Evolutionary conservation across 2,329 filamentous ascomycete species (phyloP), one percentile per base, ranked within the genome.

Genomic region (Parastagonospora nodorum): DNA sequence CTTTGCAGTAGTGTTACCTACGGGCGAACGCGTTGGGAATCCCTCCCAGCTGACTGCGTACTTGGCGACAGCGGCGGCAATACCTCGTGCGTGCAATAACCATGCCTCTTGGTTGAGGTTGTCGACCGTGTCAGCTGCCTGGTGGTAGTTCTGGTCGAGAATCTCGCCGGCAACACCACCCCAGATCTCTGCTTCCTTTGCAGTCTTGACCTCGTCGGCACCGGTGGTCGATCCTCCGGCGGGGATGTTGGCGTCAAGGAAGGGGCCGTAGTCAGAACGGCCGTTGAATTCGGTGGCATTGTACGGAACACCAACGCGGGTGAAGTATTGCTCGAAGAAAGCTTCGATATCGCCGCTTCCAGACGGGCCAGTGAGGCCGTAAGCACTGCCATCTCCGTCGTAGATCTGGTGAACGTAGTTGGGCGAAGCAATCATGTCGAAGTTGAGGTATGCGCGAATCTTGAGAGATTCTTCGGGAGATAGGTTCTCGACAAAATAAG

Each of bases 261-360:
- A 92, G 1, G 84, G 87, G 43, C 86, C 88, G 63, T 94, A 93
- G 73, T 94, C 90, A 56, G 86, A 90, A 51, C 89, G 86, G 6
- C 89, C 89, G 61, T 91, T 87, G 59, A 94, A 93, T 2, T 84
- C 83, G 28, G 89, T 89, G 50, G 88, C 84, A 0, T 84, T 88
- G 68, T 86, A 66, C 50, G 67, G 66, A 6, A 67, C 54, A 2
- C 63, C 60, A 8, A 66, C 61, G 45, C 66, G 67, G 37, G 67
- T 57, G 36, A 71, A 71, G 53, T 68, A 71, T 42, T 64, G 55
- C 9, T 66, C 55, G 36, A 87, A 72, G 86, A 85, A 50, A 86
- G 78, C 1, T 80, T 85, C 82, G 48, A 90, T 79, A 68, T 90
- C 81, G 55, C 87, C 83, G 0, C 88, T 91, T 1, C 90, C 90